These are phyloP conservation scores for Astragalus glycyphyllos DNA, from an alignment of 306 rosid genomes.

Conservation along the genomic window DNA sequence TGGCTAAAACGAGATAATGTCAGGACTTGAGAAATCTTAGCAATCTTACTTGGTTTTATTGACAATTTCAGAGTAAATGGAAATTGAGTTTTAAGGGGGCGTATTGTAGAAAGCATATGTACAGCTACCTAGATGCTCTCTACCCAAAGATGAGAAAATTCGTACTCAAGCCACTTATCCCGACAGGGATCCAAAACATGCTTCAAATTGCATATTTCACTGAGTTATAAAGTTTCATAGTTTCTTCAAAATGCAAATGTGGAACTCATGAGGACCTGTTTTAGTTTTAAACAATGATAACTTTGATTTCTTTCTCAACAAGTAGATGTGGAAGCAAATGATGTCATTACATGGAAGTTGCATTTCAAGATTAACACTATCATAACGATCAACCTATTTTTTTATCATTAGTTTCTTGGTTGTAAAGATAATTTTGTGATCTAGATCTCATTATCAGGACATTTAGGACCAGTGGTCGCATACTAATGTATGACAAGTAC, in stretches of 20 bases:
- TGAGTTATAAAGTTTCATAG: neutral
- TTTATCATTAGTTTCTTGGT: neutral
- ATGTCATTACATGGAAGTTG: neutral
- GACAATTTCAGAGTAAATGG: constrained; percentile 71
- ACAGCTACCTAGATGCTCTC: constrained; percentile 43
- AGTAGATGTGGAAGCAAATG: neutral
- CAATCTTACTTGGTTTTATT: constrained; percentile 80
- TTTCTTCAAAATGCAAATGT: neutral
- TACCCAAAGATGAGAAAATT: constrained; percentile 67
- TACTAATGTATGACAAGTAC: too few species aligned
- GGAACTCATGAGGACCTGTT: neutral
- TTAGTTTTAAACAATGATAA: neutral
- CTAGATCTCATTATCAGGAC: too few species aligned
- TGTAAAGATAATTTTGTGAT: too few species aligned
- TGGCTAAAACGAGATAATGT: constrained; percentile 86
- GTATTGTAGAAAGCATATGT: constrained; percentile 55
- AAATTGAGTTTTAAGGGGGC: constrained; percentile 82
- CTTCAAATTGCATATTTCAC: constrained; percentile 49
- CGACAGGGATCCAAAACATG: constrained; percentile 57
- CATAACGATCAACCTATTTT: constrained; percentile 2
- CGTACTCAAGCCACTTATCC: constrained; percentile 70
- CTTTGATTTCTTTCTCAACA: neutral
- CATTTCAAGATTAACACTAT: constrained; percentile 24
- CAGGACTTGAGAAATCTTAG: constrained; percentile 66
- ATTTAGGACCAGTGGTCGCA: too few species aligned